phyloP scores from a whole-genome alignment of 495 filamentous ascomycete genomes.

The Aspergillus bertholletiae region DNA sequence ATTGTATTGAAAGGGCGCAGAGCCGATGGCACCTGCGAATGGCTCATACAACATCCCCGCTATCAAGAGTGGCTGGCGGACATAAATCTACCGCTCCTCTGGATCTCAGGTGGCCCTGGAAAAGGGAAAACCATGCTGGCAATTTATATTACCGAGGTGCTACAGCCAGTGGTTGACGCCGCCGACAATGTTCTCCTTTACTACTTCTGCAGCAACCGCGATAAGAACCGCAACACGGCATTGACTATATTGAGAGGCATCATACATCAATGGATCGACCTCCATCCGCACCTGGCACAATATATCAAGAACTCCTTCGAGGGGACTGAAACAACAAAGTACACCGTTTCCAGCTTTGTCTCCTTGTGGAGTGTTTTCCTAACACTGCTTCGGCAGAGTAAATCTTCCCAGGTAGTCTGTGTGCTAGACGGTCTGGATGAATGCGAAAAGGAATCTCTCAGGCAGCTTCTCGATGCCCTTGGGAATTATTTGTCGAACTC shows the following conservation, averaged over 20 bases:
- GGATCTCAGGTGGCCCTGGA: constrained; percentile 45
- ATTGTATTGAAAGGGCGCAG: constrained; percentile 23
- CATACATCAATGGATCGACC: constrained; percentile 25
- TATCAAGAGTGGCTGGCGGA: constrained; percentile 38
- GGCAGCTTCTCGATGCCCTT: constrained; percentile 29
- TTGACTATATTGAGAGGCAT: constrained; percentile 39
- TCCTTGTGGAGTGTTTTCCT: constrained; percentile 35
- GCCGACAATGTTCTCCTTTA: constrained; percentile 25
- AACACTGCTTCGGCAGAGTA: constrained; percentile 24
- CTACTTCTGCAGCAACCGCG: constrained; percentile 43
- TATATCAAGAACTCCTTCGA: constrained; percentile 15
- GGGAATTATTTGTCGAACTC: constrained; percentile 7
- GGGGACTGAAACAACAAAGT: constrained; percentile 24
- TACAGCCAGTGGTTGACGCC: constrained; percentile 22
- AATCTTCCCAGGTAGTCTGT: constrained; percentile 24
- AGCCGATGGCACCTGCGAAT: constrained; percentile 43
- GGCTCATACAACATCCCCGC: constrained; percentile 32
- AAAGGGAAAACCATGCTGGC: constrained; percentile 51
- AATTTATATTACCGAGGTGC: constrained; percentile 40
- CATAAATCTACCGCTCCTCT: constrained; percentile 28
- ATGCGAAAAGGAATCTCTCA: constrained; percentile 30
- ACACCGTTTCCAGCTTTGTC: constrained; percentile 16
- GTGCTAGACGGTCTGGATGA: constrained; percentile 47
- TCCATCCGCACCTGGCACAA: constrained; percentile 16
- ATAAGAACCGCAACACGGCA: constrained; percentile 44